These are phyloP conservation scores for Aegilops bicornis DNA, from an alignment of 176 grass and related monocot species.

Conservation along the genomic window DNA sequence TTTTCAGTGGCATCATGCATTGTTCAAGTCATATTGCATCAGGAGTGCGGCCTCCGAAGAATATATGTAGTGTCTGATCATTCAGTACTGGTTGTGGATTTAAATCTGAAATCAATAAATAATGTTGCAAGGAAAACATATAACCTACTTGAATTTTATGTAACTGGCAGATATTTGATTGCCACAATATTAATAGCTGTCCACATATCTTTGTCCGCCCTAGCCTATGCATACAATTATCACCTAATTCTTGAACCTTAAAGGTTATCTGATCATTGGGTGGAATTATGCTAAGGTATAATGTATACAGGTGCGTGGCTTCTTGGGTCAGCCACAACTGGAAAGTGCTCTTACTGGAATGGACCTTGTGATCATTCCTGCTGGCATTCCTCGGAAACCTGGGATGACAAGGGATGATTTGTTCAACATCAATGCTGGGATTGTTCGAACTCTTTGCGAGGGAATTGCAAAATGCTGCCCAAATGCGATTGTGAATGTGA, in stretches of 20 bases:
- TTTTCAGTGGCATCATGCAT: neutral
- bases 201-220: neutral
- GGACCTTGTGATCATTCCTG: constrained; percentile 93
- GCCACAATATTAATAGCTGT: neutral
- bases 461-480: constrained; percentile 82
- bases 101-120: neutral
- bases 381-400: constrained; percentile 84
- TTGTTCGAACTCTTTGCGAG: constrained; percentile 76
- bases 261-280: neutral
- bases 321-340: constrained; percentile 73
- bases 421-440: constrained; percentile 98
- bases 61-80: neutral
- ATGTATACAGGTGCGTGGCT: constrained; percentile 70
- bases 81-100: neutral
- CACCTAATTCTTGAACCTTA: neutral
- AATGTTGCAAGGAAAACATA: neutral
- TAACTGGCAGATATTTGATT: neutral
- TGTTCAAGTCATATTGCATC: neutral
- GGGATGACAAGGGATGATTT: constrained; percentile 96
- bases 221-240: neutral
- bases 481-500: constrained; percentile 80
- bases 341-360: constrained; percentile 83
- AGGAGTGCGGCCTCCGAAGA: neutral
- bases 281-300: constrained; percentile 10
- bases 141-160: neutral